phyloP scores from a whole-genome alignment of 23 red algal genomes.

The Chondrus crispus region DNA sequence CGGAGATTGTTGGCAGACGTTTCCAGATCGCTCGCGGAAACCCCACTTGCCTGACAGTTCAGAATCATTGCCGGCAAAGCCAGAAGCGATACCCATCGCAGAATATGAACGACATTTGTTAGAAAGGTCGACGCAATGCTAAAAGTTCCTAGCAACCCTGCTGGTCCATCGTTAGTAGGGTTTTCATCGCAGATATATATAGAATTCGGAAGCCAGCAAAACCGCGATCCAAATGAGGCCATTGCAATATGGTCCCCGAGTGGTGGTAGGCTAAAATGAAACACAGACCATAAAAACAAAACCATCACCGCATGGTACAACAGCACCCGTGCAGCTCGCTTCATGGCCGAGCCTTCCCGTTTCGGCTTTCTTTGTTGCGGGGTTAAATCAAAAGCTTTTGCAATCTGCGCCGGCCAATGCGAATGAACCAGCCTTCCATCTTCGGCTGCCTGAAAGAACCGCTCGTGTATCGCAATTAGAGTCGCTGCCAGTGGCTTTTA shows the following conservation, averaged over 20 bases:
- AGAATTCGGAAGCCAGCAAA: constrained; percentile 35
- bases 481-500: constrained; percentile 1
- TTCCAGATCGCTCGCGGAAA: constrained; percentile 40
- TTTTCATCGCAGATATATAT: neutral
- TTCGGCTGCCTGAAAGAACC: neutral
- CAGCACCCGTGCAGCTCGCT: neutral
- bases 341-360: neutral
- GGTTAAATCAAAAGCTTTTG: neutral
- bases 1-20: constrained; percentile 13
- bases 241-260: neutral
- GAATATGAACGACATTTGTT: neutral
- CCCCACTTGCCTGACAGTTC: constrained; percentile 44
- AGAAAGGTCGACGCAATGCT: neutral
- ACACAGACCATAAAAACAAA: constrained; percentile 25
- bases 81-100: constrained; percentile 35
- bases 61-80: constrained; percentile 55
- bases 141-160: neutral
- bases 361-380: neutral
- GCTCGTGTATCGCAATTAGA: neutral
- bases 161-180: too few relatives aligned
- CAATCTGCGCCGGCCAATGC: neutral
- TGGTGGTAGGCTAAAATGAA: constrained; percentile 24
- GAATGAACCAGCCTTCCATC: neutral
- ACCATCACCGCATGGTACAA: constrained; percentile 2
- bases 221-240: neutral